A percentile compares a stretch with the other conserved stretches of the same genome.
These are phyloP conservation scores for Rhizopus arrhizus DNA, from an alignment of 371 early-diverging fungal species.

Conservation along the genomic window DNA sequence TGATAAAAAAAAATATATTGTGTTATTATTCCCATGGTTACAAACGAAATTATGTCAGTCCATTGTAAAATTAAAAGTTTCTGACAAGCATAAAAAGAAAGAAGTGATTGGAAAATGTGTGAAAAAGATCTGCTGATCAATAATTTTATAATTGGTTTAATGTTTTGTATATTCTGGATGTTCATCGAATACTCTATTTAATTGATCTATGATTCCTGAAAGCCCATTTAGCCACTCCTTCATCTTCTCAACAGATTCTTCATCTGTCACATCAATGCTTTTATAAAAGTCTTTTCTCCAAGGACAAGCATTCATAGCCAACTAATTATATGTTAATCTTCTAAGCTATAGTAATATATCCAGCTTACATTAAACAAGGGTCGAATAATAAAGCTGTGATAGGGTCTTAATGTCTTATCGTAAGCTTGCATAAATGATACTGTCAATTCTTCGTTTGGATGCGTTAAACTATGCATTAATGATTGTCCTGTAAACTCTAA, in stretches of 20 bases:
- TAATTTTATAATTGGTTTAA: neutral
- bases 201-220: slow-evolving; percentile 56
- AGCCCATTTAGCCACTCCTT: slow-evolving; percentile 75
- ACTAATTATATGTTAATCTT: slow-evolving; percentile 33
- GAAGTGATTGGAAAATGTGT: no score
- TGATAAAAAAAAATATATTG: no score
- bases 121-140: no score
- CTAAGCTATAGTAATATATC: neutral
- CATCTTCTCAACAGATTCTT: slow-evolving; percentile 58
- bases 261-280: slow-evolving; percentile 73
- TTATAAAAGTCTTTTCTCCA: slow-evolving; percentile 86
- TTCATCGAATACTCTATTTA: slow-evolving; percentile 31
- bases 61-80: no score
- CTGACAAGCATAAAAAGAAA: no score
- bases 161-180: slow-evolving; percentile 43
- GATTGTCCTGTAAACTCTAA: slow-evolving; percentile 87
- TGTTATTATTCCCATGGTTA: no score
- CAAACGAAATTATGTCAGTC: no score
- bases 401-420: slow-evolving; percentile 71
- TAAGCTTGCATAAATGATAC: slow-evolving; percentile 87
- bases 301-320: slow-evolving; percentile 95
- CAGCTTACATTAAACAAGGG: slow-evolving; percentile 76
- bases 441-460: slow-evolving; percentile 77
- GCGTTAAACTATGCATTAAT: slow-evolving; percentile 68
- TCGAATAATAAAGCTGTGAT: slow-evolving; percentile 84